Conservation (phyloP, 2,329 filamentous ascomycete genomes). For the Fusarium duplospermum region DNA sequence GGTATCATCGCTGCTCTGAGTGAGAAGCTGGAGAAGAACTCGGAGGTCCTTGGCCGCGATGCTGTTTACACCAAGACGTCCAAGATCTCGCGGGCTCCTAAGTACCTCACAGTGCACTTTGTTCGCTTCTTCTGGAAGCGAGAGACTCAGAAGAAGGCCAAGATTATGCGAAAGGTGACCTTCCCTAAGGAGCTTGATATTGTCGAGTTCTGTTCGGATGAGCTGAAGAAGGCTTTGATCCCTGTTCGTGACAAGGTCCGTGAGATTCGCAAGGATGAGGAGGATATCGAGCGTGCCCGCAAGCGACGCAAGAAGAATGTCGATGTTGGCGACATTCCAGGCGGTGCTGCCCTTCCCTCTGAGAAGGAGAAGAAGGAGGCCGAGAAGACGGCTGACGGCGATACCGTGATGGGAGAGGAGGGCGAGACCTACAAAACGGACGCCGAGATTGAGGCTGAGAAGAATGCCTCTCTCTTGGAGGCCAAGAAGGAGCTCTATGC, state of each 20-base stretch:
- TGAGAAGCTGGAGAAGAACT: constrained; percentile 93
- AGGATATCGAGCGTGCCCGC: constrained; percentile 89
- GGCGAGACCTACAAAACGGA: constrained; percentile 88
- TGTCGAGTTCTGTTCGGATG: constrained; percentile 94
- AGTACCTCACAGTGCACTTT: constrained; percentile 97
- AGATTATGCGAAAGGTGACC: constrained; percentile 99
- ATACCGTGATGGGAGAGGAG: constrained; percentile 72
- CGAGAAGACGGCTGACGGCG: constrained; percentile 66
- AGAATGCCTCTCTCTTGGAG: constrained; percentile 76
- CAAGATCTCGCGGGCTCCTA: constrained; percentile 89
- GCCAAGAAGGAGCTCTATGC: constrained; percentile 90
- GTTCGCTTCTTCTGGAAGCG: constrained; percentile 98
- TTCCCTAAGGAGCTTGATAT: constrained; percentile 94
- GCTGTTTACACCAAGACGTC: constrained; percentile 90
- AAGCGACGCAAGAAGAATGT: constrained; percentile 85
- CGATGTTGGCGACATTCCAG: constrained; percentile 58
- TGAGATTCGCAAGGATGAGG: constrained; percentile 93
- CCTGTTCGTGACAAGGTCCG: constrained; percentile 97
- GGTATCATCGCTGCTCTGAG: constrained; percentile 84
- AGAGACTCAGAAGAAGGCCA: constrained; percentile 96
- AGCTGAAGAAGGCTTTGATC: constrained; percentile 82
- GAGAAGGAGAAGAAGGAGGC: constrained; percentile 65
- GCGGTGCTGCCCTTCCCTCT: constrained; percentile 60
- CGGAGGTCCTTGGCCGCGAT: constrained; percentile 79
- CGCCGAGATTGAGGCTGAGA: constrained; percentile 90